Evolutionary conservation across 2,329 filamentous ascomycete genomes (phyloP).

Genomic region (Clarireedia homoeocarpa): DNA sequence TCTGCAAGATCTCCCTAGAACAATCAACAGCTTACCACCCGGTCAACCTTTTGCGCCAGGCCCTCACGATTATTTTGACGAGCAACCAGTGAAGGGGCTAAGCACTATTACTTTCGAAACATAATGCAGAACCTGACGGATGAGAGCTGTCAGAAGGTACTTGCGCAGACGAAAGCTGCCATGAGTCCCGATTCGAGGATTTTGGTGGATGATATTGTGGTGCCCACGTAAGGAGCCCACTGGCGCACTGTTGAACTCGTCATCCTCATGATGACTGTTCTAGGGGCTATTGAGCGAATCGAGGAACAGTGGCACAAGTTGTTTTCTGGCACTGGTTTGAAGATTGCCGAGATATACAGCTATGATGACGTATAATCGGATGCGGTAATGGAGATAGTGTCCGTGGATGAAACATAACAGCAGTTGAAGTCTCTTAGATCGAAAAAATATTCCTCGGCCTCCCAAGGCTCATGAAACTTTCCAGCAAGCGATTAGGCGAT

Average conservation of each 20-base stretch:
- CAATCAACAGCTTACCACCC: constrained; percentile 17
- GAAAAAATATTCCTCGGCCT: too few species aligned
- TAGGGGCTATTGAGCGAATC: constrained; percentile 32
- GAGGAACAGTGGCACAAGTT: not conserved
- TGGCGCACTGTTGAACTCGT: constrained; percentile 30
- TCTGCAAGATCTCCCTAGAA: constrained; percentile 33
- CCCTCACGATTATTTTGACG: constrained; percentile 24
- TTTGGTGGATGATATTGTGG: constrained; percentile 36
- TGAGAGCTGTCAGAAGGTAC: constrained; percentile 14
- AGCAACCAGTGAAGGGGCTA: constrained; percentile 22
- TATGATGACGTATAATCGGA: not conserved
- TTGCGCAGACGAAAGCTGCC: not conserved
- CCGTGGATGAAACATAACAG: too few species aligned
- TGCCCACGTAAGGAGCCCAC: constrained; percentile 30
- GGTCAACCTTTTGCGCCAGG: constrained; percentile 27
- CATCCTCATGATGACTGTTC: constrained; percentile 31
- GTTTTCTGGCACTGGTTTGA: not conserved
- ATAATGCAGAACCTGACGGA: constrained; percentile 35
- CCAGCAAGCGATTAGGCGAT: too few species aligned
- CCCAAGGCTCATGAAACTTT: too few species aligned
- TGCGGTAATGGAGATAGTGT: not conserved
- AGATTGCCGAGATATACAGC: not conserved
- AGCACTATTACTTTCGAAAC: constrained; percentile 33
- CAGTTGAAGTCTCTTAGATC: too few species aligned
- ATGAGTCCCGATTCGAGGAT: constrained; percentile 18